Evolutionary conservation across 257 asterid genomes (phyloP).

Genomic region (Fraxinus pennsylvanica): DNA sequence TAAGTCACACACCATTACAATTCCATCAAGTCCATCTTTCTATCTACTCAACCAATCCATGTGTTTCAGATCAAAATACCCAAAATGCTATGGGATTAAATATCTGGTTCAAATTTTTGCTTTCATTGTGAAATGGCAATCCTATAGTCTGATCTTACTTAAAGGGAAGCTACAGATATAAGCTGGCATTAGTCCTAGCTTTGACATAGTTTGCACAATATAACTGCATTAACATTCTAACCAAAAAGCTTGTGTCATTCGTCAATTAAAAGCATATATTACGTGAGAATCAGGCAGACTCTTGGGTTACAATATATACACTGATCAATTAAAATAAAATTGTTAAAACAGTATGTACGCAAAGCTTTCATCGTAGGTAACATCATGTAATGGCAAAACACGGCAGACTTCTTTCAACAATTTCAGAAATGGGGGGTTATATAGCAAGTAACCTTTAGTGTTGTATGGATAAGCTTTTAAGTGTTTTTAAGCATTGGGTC

Average conservation of each 20-base stretch:
- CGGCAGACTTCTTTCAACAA: background rate
- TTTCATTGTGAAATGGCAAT: background rate
- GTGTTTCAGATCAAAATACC: background rate
- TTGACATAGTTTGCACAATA: background rate
- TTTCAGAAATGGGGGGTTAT: background rate
- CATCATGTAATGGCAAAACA: background rate
- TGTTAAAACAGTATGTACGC: background rate
- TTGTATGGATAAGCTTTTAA: too few species aligned
- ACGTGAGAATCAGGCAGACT: background rate
- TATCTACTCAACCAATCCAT: constrained; percentile 10
- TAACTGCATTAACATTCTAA: background rate
- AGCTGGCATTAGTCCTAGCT: background rate
- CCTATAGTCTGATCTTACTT: background rate
- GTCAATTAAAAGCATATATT: background rate
- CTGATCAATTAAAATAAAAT: background rate
- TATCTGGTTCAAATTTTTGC: background rate
- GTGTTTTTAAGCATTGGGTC: too few species aligned
- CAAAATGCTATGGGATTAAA: background rate
- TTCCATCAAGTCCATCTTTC: constrained; percentile 28
- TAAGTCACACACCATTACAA: constrained; percentile 23
- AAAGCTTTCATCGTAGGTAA: background rate
- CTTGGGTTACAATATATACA: background rate
- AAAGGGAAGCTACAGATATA: background rate
- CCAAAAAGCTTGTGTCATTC: background rate
- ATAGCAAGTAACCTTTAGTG: too few species aligned